Conservation (phyloP, 441 rosid species). For the Brassica balearica region DNA sequence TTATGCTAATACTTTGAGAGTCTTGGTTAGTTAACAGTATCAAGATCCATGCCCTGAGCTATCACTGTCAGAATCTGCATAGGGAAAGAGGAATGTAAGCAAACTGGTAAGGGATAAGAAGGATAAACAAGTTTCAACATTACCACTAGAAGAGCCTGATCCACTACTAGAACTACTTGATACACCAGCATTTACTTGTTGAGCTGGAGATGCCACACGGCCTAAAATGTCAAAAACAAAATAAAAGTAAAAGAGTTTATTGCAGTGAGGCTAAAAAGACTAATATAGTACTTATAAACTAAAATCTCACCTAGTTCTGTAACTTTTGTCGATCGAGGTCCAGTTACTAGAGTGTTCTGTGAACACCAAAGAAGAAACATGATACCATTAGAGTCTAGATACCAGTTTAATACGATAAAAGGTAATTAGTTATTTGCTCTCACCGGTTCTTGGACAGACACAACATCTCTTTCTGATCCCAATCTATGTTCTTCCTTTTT, state of each 20-base stretch:
- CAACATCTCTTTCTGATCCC: conserved; percentile 52
- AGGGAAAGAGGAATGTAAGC: conserved; percentile 29
- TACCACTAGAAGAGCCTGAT: conserved; percentile 87
- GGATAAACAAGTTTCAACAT: conserved; percentile 3
- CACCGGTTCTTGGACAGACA: conserved; percentile 53
- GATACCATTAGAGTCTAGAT: conserved; percentile 25
- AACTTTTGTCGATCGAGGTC: conserved; percentile 47
- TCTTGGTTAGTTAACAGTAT: conserved; percentile 58
- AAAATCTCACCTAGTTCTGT: conserved; percentile 56
- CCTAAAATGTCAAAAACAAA: conserved; percentile 45
- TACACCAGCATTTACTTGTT: conserved; percentile 52
- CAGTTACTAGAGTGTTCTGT: conserved; percentile 57
- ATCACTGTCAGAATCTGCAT: conserved; percentile 69
- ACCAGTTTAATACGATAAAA: background rate
- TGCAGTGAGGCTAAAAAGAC: conserved; percentile 23
- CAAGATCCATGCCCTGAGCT: no score
- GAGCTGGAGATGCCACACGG: conserved; percentile 50
- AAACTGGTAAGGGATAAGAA: conserved; percentile 19
- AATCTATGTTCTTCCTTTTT: conserved; percentile 57
- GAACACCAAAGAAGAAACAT: conserved; percentile 29
- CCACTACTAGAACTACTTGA: conserved; percentile 84
- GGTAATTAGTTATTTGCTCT: conserved; percentile 33
- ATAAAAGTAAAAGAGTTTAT: conserved; percentile 32
- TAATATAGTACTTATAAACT: conserved; percentile 20
- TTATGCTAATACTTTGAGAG: conserved; percentile 21